These are phyloP conservation scores for Pseudocercospora crystallina DNA, from an alignment of 2,329 filamentous ascomycete species.

Conservation along the genomic window DNA sequence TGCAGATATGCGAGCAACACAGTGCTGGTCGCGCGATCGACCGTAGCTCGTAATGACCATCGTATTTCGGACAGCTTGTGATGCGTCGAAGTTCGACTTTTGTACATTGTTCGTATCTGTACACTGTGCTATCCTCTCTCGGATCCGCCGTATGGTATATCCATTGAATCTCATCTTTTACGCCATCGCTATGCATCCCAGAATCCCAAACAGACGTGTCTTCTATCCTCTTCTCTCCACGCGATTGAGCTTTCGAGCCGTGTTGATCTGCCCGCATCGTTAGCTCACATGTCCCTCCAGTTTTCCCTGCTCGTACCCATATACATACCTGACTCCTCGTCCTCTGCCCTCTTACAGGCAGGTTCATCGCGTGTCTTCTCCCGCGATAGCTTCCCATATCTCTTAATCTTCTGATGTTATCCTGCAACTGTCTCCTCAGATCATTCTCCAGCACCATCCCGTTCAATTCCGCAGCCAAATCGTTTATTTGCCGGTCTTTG, in stretches of 20 bases:
- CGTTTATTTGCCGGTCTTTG: slow-evolving; percentile 72
- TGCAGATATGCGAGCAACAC: background rate
- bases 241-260: slow-evolving; percentile 59
- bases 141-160: background rate
- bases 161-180: slow-evolving; percentile 1
- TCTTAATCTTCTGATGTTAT: slow-evolving; percentile 82
- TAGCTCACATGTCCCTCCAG: background rate
- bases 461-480: slow-evolving; percentile 80
- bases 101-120: slow-evolving; percentile 5
- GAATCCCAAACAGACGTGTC: background rate
- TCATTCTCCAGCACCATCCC: slow-evolving; percentile 95
- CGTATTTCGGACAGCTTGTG: background rate
- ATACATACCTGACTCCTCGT: slow-evolving; percentile 70
- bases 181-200: slow-evolving; percentile 22
- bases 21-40: background rate
- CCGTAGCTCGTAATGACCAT: background rate
- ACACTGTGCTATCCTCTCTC: slow-evolving; percentile 4
- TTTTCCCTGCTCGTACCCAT: background rate
- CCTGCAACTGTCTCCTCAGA: slow-evolving; percentile 70
- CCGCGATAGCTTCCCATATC: slow-evolving; percentile 91
- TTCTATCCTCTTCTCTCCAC: slow-evolving; percentile 51
- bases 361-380: slow-evolving; percentile 83
- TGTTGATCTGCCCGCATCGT: slow-evolving; percentile 52
- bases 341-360: slow-evolving; percentile 87
- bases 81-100: background rate